Evolutionary conservation across 2,329 filamentous ascomycete genomes (phyloP).

Genomic region (Trichoderma sp.): DNA sequence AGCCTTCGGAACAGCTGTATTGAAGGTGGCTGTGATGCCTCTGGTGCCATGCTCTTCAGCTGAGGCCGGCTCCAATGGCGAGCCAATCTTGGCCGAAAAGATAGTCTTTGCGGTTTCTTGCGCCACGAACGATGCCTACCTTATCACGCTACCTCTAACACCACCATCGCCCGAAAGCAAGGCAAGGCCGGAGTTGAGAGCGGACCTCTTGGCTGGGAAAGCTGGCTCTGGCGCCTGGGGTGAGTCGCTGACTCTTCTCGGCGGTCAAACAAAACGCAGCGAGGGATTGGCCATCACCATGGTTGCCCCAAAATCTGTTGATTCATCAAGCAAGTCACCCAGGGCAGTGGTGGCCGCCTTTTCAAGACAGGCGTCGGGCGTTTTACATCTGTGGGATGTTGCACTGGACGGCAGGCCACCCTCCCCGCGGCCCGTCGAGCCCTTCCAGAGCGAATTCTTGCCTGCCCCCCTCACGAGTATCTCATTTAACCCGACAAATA

Average conservation of each 20-base stretch:
- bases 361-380: conserved; percentile 57
- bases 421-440: conserved; percentile 34
- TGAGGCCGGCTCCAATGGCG: conserved; percentile 48
- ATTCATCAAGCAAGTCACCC: conserved; percentile 35
- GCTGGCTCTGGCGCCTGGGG: conserved; percentile 63
- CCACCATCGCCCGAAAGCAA: conserved; percentile 61
- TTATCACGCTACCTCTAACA: conserved; percentile 58
- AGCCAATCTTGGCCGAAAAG: conserved; percentile 50
- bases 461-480: conserved; percentile 53
- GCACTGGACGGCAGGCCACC: conserved; percentile 42
- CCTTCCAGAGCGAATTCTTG: conserved; percentile 61
- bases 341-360: conserved; percentile 59
- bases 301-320: conserved; percentile 41
- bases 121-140: conserved; percentile 53
- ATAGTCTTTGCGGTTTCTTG: conserved; percentile 62
- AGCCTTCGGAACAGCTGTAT: conserved; percentile 53
- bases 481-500: conserved; percentile 58
- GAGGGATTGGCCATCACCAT: conserved; percentile 56
- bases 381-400: conserved; percentile 57
- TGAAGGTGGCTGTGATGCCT: conserved; percentile 55
- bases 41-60: conserved; percentile 44
- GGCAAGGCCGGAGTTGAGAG: conserved; percentile 49
- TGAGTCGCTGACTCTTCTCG: conserved; percentile 53
- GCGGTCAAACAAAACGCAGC: conserved; percentile 51
- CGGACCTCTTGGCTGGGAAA: conserved; percentile 49